Percentiles rank a stretch among this genome's conserved stretches.
Conservation (phyloP, 345 rosid genomes). For the Zanthoxylum bungeanum region DNA sequence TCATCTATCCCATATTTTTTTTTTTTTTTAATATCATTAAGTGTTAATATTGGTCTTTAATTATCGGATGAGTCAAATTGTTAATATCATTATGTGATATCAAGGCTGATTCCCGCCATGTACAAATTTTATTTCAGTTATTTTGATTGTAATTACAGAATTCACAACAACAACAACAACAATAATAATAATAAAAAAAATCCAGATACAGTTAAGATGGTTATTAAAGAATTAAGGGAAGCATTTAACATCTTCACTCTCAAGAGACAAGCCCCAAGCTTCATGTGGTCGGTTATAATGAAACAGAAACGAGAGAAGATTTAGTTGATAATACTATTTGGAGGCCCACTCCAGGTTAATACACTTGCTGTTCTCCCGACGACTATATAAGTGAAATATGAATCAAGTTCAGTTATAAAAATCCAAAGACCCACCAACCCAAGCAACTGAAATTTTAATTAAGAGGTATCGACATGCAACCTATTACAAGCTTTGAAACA, state of each 20-base stretch:
- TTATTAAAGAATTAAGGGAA: background rate
- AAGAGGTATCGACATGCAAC: constrained; percentile 10
- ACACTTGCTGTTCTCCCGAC: background rate
- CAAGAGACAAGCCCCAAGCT: background rate
- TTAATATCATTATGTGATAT: too few relatives aligned
- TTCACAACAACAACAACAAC: too few relatives aligned
- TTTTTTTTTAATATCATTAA: too few relatives aligned
- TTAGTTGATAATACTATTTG: background rate
- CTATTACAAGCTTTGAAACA: background rate
- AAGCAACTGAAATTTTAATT: constrained; percentile 3
- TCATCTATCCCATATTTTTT: background rate
- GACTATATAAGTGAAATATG: background rate
- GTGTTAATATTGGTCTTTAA: too few relatives aligned
- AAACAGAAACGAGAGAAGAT: background rate
- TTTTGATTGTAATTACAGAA: too few relatives aligned
- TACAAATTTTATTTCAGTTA: too few relatives aligned
- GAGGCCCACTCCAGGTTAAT: constrained; percentile 15
- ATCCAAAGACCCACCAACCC: background rate
- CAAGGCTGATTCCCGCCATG: too few relatives aligned
- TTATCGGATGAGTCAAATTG: too few relatives aligned
- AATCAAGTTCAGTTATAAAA: background rate
- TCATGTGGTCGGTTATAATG: background rate
- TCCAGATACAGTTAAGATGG: background rate
- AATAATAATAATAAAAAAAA: too few relatives aligned
- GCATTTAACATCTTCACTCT: too few relatives aligned